Base-by-base conservation (phyloP, 2,329 filamentous ascomycete genomes). In the Phialophora expanda region DNA sequence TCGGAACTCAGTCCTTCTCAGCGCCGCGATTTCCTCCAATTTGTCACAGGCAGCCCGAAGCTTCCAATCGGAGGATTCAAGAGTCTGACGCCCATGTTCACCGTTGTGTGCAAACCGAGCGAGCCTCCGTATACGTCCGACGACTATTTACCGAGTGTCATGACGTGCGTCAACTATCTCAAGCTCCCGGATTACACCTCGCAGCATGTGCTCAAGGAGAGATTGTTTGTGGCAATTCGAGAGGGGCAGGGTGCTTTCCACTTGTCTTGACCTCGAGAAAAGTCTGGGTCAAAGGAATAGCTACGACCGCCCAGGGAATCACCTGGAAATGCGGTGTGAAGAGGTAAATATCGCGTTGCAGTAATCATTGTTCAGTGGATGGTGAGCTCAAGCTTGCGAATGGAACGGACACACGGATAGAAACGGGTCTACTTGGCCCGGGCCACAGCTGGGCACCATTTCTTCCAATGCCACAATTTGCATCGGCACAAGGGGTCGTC, bases 81-180 rank as follows among this genome's bases (percentile, higher is more conserved):
- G 82, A 91, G 89, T 77, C 87, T 99, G 68, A 98, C 93, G 1
- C 95, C 95, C 22, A 97, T 98, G 89, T 98, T 99, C 77, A 99
- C 95, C 2, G 95, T 99, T 69, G 95, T 99, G 51, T 98, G 95
- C 85, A 97, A 97, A 79, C 94, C 94, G n/a, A 96, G 92, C 78
- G 95, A 99, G 76, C 88, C 92, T 17, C 95, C 95, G 1, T 95
- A 93, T 77, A 90, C 89, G 3, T 94, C 94, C 4, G 95, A 99
- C 75, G 95, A 99, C 80, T 99, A 98, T 75, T 85, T 99, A n/a
- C 95, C 96, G 12, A 98, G 93, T 76, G 96, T 99, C 77, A 99
- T 99, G 96, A 99, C 96, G 11, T 99, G 96, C 77, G 95, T 97
- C 79, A 99, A 99, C 79, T 99, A 99, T 77, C 87, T 99, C 74